A percentile compares a stretch with the other conserved stretches of the same genome.
Conservation (phyloP, 2,329 filamentous ascomycete species). For the Ophiostoma montium region DNA sequence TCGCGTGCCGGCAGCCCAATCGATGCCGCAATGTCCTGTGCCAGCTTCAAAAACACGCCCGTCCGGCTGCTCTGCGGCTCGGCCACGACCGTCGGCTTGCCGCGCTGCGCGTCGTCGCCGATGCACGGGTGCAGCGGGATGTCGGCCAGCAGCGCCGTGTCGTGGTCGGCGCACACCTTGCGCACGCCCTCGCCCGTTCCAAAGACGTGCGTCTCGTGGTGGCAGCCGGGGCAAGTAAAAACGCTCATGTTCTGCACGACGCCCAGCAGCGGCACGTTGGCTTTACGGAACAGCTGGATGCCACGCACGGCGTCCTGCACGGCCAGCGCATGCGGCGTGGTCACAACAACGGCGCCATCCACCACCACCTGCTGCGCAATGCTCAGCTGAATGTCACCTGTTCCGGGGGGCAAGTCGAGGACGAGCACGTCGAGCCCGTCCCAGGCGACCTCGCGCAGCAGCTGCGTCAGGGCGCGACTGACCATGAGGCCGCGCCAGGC, state of each 20-base stretch:
- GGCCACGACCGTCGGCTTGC: slow-evolving; percentile 79
- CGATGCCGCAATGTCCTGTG: slow-evolving; percentile 36
- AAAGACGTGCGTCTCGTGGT: slow-evolving; percentile 61
- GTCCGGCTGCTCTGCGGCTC: slow-evolving; percentile 66
- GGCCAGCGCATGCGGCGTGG: slow-evolving; percentile 85
- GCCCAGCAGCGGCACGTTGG: slow-evolving; percentile 66
- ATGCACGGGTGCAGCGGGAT: slow-evolving; percentile 79
- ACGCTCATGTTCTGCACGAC: slow-evolving; percentile 88
- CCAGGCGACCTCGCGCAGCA: slow-evolving; percentile 93
- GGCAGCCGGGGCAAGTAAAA: slow-evolving; percentile 68
- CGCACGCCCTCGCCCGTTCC: slow-evolving; percentile 51
- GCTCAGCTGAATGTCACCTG: slow-evolving; percentile 91
- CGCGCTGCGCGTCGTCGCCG: slow-evolving; percentile 73
- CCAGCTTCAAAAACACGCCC: slow-evolving; percentile 57
- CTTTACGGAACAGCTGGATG: slow-evolving; percentile 82
- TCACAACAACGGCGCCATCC: slow-evolving; percentile 76
- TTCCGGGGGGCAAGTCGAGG: slow-evolving; percentile 83
- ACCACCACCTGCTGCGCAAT: slow-evolving; percentile 89
- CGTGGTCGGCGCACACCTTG: slow-evolving; percentile 55
- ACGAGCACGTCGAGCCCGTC: slow-evolving; percentile 76
- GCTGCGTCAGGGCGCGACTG: slow-evolving; percentile 90
- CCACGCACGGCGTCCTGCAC: slow-evolving; percentile 86
- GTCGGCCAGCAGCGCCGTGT: slow-evolving; percentile 71
- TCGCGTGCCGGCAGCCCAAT: slow-evolving; percentile 20
- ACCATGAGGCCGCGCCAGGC: slow-evolving; percentile 97